Evolutionary conservation across 1,284 basidiomycete genomes (phyloP).

Genomic region (Ustilago sp.): DNA sequence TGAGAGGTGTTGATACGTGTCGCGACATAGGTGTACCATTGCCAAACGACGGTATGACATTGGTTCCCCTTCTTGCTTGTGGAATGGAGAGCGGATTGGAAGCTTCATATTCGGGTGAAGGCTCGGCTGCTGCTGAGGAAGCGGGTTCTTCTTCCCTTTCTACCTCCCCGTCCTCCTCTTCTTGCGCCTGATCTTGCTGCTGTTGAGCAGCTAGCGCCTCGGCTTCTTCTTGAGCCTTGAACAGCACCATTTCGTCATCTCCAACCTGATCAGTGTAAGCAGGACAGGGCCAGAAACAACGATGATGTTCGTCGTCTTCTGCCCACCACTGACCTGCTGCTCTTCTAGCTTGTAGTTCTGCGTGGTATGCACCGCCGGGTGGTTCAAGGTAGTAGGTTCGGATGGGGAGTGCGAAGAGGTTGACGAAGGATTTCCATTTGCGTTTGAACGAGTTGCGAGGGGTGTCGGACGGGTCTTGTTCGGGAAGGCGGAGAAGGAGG

Average conservation of each 20-base stretch:
- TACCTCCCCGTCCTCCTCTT: slow-evolving; percentile 6
- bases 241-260: slow-evolving; percentile 54
- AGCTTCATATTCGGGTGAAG: not conserved
- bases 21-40: slow-evolving; percentile 31
- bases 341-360: slow-evolving; percentile 16
- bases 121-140: not conserved
- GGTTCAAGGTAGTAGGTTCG: slow-evolving; percentile 48
- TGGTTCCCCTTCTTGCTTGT: not conserved
- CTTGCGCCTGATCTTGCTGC: slow-evolving; percentile 5
- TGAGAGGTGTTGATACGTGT: slow-evolving; percentile 27
- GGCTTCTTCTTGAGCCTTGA: slow-evolving; percentile 45
- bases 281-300: slow-evolving; percentile 31
- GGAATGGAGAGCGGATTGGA: not conserved
- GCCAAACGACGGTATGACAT: slow-evolving; percentile 11
- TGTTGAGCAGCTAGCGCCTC: slow-evolving; percentile 24
- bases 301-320: slow-evolving; percentile 12
- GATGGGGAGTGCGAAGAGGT: slow-evolving; percentile 55
- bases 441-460: slow-evolving; percentile 34
- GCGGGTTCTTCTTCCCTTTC: slow-evolving; percentile 10
- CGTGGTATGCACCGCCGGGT: slow-evolving; percentile 28
- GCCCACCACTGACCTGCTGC: slow-evolving; percentile 12
- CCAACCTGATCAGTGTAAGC: slow-evolving; percentile 43
- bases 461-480: not conserved
- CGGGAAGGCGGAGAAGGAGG: slow-evolving; percentile 16
- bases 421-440: slow-evolving; percentile 47